A percentile compares a stretch with the other conserved stretches of the same genome.
These are phyloP conservation scores for Ogataea degrootiae DNA, from an alignment of 805 yeast species.

Conservation along the genomic window DNA sequence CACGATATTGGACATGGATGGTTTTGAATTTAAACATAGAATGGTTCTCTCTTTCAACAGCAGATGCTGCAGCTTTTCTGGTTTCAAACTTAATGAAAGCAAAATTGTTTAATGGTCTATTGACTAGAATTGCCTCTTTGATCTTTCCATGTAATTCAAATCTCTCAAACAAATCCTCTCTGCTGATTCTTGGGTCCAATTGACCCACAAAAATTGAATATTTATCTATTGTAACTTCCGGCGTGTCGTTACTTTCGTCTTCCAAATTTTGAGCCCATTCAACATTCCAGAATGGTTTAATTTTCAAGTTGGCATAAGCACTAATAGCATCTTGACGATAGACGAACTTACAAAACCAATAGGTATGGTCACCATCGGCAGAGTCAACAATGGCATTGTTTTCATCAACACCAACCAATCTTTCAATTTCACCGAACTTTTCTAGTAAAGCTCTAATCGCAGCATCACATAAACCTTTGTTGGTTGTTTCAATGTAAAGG, in stretches of 20 bases:
- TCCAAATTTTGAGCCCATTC: slow-evolving; percentile 89
- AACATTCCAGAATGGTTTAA: slow-evolving; percentile 50
- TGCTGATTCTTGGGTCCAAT: slow-evolving; percentile 49
- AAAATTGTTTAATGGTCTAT: slow-evolving; percentile 50
- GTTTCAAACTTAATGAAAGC: slow-evolving; percentile 67
- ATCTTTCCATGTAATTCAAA: slow-evolving; percentile 68
- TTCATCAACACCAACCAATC: slow-evolving; percentile 41
- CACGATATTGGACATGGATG: slow-evolving; percentile 82
- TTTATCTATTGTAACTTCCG: slow-evolving; percentile 54
- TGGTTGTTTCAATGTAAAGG: slow-evolving; percentile 47
- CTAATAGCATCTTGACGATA: slow-evolving; percentile 84
- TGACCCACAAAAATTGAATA: slow-evolving; percentile 78
- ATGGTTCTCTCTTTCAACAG: slow-evolving; percentile 83
- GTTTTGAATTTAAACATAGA: slow-evolving; percentile 67
- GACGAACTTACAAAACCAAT: slow-evolving; percentile 74
- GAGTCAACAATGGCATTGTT: slow-evolving; percentile 27
- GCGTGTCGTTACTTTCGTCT: slow-evolving; percentile 31
- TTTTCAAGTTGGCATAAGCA: slow-evolving; percentile 68
- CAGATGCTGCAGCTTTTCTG: slow-evolving; percentile 77
- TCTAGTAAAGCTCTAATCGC: slow-evolving; percentile 37
- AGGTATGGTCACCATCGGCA: slow-evolving; percentile 11
- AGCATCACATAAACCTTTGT: slow-evolving; percentile 16
- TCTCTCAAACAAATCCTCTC: slow-evolving; percentile 50
- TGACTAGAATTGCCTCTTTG: slow-evolving; percentile 48
- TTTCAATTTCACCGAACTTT: slow-evolving; percentile 74